phyloP scores from a whole-genome alignment of 1,284 basidiomycete species.

The Cutaneotrichosporon sp. region DNA sequence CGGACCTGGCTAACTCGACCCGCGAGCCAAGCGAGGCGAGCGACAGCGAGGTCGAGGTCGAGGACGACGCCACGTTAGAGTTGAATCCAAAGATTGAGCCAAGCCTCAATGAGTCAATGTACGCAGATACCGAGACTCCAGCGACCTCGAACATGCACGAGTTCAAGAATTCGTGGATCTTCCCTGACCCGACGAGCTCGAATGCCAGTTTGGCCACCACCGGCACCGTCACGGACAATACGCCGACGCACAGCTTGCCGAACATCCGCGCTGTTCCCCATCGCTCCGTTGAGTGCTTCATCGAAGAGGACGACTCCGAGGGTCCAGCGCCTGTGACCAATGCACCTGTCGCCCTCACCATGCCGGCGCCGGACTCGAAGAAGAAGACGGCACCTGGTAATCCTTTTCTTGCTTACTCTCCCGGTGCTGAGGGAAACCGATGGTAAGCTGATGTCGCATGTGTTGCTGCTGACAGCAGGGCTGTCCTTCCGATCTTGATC shows the following conservation, averaged over 20 bases:
- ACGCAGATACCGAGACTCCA: slow-evolving; percentile 8
- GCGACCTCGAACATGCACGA: slow-evolving; percentile 2
- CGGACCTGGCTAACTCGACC: slow-evolving; percentile 17
- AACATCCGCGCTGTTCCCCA: slow-evolving; percentile 8
- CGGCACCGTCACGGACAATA: slow-evolving; percentile 5
- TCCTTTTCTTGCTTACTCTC: slow-evolving; percentile 15
- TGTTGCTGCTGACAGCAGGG: slow-evolving; percentile 12
- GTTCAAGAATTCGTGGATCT: slow-evolving; percentile 25
- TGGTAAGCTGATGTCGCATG: not conserved
- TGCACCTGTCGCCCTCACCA: not conserved
- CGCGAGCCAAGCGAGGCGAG: slow-evolving; percentile 16
- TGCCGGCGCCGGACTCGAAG: not conserved
- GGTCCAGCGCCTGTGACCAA: not conserved
- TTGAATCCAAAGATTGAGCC: not conserved
- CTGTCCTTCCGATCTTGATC: slow-evolving; percentile 9
- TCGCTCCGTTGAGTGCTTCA: not conserved
- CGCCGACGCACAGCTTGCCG: slow-evolving; percentile 1
- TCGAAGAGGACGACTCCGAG: not conserved
- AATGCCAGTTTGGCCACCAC: slow-evolving; percentile 1
- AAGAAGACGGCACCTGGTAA: not conserved
- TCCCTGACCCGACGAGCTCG: slow-evolving; percentile 24
- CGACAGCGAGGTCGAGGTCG: slow-evolving; percentile 10
- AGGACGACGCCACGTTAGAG: not conserved
- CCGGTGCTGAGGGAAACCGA: slow-evolving; percentile 12
- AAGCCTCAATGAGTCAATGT: slow-evolving; percentile 4